Base-by-base conservation (phyloP, 2,329 filamentous ascomycete species). In the Ceratocystiopsis minuta region DNA sequence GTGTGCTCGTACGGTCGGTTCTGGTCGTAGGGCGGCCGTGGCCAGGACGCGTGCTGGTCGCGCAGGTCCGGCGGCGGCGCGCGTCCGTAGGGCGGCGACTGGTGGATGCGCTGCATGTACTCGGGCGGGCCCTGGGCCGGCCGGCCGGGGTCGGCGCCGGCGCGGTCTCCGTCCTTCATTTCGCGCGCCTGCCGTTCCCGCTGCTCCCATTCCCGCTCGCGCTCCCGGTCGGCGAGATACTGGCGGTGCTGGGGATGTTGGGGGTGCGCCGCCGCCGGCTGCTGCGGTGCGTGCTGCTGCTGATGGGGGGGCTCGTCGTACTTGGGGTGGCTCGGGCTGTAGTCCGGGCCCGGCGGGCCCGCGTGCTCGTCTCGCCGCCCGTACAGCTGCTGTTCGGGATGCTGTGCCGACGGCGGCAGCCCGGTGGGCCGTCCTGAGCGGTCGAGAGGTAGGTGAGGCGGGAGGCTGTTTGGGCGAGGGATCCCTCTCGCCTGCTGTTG, bases 301-400 rank as follows among this genome's bases (percentile, higher is more conserved):
- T 59, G 40, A 48, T 58, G 35, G 48, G 58, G 5, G 31, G 24
- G 24, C 24, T 28, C n/a, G n/a, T n/a, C n/a, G n/a, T n/a, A n/a
- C n/a, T n/a, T n/a, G n/a, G n/a, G 58, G 41, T 67, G 62, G 37
- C 75, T 71, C 0, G 63, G 62, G 45, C 70, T 69, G 51, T 73
- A 74, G 41, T 74, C 70, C 49, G 53, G 24, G 24, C 59, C 40
- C 48, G 59, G 35, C 48, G 58, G 5, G 31, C 32, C 35, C 32
- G 13, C 58, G 39, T 59, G 52, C 18, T 74, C 69, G 18, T 74
- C 70, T 37, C 66, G 60, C 34, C 66, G 63, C 11, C 53, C 55
- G 48, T 72, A 74, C 39, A 61, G 70, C 46, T 62, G 55, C 2
- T n/a, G n/a, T n/a, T 63, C 57, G 37, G 67, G 63, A 16, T 18